Conservation (phyloP, 352 stramenopile genomes). For the Pythium volutum region DNA sequence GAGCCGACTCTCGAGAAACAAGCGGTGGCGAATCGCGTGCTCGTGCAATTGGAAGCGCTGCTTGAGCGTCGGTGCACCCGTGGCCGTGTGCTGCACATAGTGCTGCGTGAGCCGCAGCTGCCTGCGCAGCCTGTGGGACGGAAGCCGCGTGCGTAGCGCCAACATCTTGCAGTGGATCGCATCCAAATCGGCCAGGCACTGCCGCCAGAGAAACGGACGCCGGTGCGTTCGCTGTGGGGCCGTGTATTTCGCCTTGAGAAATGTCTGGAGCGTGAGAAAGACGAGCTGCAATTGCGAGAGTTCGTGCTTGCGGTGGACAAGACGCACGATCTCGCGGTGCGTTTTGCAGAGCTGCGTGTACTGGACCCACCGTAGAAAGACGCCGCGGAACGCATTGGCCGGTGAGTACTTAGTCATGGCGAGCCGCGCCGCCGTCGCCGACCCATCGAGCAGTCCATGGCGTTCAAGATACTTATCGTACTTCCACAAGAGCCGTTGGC, state of each 20-base stretch:
- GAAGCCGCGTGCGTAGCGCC: constrained; percentile 13
- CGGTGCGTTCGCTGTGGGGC: neutral
- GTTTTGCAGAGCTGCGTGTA: constrained; percentile 27
- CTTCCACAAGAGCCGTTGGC: constrained; percentile 21
- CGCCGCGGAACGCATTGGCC: constrained; percentile 32
- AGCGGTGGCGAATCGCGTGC: constrained; percentile 43
- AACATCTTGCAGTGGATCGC: constrained; percentile 30
- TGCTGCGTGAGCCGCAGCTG: constrained; percentile 20
- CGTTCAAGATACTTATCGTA: constrained; percentile 19
- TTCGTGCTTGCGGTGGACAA: constrained; percentile 18
- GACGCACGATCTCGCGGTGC: constrained; percentile 9
- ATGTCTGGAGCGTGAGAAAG: constrained; percentile 30
- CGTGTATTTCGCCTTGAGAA: constrained; percentile 34
- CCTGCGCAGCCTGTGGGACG: constrained; percentile 4
- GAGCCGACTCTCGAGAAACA: constrained; percentile 69
- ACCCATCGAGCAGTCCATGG: constrained; percentile 21
- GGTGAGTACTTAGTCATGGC: constrained; percentile 28
- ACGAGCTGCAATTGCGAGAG: constrained; percentile 25
- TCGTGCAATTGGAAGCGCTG: constrained; percentile 66
- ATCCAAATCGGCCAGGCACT: constrained; percentile 26
- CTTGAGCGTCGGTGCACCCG: constrained; percentile 64
- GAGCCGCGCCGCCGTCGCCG: constrained; percentile 15
- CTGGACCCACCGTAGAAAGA: constrained; percentile 39
- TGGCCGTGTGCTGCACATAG: constrained; percentile 37
- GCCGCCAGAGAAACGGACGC: constrained; percentile 22